A percentile compares a stretch with the other conserved stretches of the same genome.
phyloP scores from a whole-genome alignment of 805 yeast genomes.

The Candida nanaspora region DNA sequence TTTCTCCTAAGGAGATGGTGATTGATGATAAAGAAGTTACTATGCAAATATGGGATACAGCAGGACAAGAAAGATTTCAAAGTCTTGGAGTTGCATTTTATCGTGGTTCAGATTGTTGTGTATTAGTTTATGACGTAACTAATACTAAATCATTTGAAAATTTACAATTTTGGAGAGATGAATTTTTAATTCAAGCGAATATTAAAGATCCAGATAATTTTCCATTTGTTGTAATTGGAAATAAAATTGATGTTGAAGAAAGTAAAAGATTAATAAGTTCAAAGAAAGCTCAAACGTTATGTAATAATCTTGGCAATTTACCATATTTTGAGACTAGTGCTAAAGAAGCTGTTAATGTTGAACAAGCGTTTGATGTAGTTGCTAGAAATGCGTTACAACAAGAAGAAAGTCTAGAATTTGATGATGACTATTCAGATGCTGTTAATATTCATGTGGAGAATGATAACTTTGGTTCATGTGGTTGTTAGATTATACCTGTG shows the following conservation, averaged over 20 bases:
- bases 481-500: constrained; percentile 38
- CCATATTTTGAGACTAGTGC: constrained; percentile 98
- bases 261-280: constrained; percentile 65
- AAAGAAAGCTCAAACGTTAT: constrained; percentile 40
- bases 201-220: constrained; percentile 90
- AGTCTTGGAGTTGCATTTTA: constrained; percentile 95
- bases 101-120: constrained; percentile 98
- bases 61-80: constrained; percentile 98
- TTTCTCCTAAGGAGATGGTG: constrained; percentile 81
- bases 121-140: constrained; percentile 90
- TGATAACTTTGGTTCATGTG: constrained; percentile 62
- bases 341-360: constrained; percentile 91
- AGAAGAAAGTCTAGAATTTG: constrained; percentile 84
- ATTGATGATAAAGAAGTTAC: constrained; percentile 80
- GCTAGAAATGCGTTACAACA: constrained; percentile 95
- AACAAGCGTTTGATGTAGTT: constrained; percentile 90
- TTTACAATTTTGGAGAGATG: constrained; percentile 89
- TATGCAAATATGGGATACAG: constrained; percentile 95
- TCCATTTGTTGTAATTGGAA: constrained; percentile 93
- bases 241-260: constrained; percentile 92
- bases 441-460: constrained; percentile 89
- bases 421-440: constrained; percentile 93
- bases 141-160: constrained; percentile 90
- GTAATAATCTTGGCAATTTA: constrained; percentile 49
- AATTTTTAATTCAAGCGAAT: constrained; percentile 87